Conservation (phyloP, 2,329 filamentous ascomycete species). For the Calonectria ilicicola region DNA sequence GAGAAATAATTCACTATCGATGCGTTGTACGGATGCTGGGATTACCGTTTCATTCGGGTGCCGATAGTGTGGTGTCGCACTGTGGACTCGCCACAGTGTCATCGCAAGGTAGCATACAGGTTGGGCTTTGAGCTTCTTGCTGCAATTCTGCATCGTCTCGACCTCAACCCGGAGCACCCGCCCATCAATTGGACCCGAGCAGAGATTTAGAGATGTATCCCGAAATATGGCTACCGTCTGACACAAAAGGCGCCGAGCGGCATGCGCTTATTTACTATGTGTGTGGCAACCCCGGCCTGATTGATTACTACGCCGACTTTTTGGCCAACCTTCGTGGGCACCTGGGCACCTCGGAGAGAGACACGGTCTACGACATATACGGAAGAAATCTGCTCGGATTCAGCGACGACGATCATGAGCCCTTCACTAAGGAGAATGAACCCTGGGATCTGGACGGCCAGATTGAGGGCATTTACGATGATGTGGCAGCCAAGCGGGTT, state of each 20-base stretch:
- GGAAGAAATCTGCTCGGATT: slow-evolving; percentile 72
- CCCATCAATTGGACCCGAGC: not conserved
- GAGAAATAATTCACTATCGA: not conserved
- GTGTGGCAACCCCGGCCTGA: slow-evolving; percentile 81
- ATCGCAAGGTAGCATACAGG: not conserved
- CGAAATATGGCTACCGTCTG: slow-evolving; percentile 47
- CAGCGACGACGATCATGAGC: slow-evolving; percentile 62
- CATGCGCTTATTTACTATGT: slow-evolving; percentile 76
- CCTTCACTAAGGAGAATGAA: slow-evolving; percentile 54
- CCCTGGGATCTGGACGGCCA: slow-evolving; percentile 67
- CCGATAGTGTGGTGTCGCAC: not conserved
- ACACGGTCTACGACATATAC: slow-evolving; percentile 64
- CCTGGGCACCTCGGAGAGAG: slow-evolving; percentile 57
- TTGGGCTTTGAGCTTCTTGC: not conserved
- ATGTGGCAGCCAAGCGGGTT: slow-evolving; percentile 49
- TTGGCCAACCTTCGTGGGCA: slow-evolving; percentile 67
- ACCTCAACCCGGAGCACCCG: not conserved
- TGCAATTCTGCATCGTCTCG: not conserved
- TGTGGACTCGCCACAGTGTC: not conserved
- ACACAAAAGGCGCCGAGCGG: slow-evolving; percentile 29
- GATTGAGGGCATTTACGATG: slow-evolving; percentile 57
- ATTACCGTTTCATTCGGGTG: not conserved
- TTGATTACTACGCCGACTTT: slow-evolving; percentile 80
- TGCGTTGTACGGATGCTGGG: not conserved
- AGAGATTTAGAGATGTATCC: slow-evolving; percentile 32